Conservation (phyloP, 176 grass and related monocot genomes). For the Carex pumila region DNA sequence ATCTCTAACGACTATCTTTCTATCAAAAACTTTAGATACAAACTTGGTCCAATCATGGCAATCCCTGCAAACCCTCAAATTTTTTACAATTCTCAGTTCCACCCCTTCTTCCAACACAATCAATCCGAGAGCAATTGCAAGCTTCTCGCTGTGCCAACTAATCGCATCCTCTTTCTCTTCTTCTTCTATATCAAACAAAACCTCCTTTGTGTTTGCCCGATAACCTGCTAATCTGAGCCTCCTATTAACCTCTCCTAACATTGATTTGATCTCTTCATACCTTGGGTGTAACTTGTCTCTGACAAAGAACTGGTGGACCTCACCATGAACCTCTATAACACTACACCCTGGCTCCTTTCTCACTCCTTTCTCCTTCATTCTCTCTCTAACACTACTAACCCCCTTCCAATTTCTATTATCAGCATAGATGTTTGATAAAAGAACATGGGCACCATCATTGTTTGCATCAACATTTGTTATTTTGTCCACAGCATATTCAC, state of each 20-base stretch:
- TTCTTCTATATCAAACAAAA: constrained; percentile 70
- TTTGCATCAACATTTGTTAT: constrained; percentile 33
- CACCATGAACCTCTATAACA: constrained; percentile 44
- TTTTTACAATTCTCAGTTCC: constrained; percentile 63
- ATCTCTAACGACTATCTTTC: constrained; percentile 74
- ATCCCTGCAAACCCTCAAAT: constrained; percentile 57
- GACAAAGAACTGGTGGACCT: constrained; percentile 56
- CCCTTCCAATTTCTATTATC: constrained; percentile 55
- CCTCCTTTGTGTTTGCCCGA: constrained; percentile 47
- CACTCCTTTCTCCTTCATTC: constrained; percentile 62
- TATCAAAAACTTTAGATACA: constrained; percentile 54
- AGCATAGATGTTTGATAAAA: constrained; percentile 71
- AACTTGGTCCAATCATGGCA: constrained; percentile 68
- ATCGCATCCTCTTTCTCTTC: constrained; percentile 72
- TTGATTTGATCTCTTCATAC: constrained; percentile 49
- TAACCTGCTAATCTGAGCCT: constrained; percentile 52
- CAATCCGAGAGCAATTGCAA: constrained; percentile 58
- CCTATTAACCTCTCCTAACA: constrained; percentile 44
- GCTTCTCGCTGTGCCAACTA: constrained; percentile 59
- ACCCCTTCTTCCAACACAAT: constrained; percentile 30
- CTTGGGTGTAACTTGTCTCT: constrained; percentile 45
- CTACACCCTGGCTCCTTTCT: constrained; percentile 63
- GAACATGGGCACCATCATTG: constrained; percentile 55
- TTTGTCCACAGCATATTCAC: constrained; percentile 49
- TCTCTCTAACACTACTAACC: constrained; percentile 32